A percentile compares a stretch with the other conserved stretches of the same genome.
These are phyloP conservation scores for Medicago ruthenica DNA, from an alignment of 306 rosid genomes.

Conservation along the genomic window DNA sequence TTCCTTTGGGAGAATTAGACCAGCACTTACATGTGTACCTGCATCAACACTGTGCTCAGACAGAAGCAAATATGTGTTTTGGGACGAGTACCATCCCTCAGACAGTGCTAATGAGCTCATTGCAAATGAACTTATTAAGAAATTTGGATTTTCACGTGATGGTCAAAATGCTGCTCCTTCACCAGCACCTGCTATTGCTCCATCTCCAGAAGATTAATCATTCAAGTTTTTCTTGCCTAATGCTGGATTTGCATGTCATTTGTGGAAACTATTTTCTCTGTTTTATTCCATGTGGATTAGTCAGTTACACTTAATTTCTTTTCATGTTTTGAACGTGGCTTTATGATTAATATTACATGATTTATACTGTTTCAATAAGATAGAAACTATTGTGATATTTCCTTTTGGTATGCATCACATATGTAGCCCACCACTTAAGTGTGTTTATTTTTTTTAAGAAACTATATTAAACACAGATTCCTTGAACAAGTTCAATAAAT, in stretches of 20 bases:
- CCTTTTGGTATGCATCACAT: constrained; percentile 23
- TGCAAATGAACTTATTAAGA: constrained; percentile 88
- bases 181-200: constrained; percentile 53
- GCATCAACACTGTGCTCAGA: constrained; percentile 81
- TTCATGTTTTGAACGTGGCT: background rate
- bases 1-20: constrained; percentile 83
- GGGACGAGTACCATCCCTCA: constrained; percentile 97
- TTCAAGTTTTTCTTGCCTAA: constrained; percentile 12
- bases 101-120: constrained; percentile 81
- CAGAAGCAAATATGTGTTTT: constrained; percentile 93
- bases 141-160: constrained; percentile 54
- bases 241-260: constrained; percentile 22
- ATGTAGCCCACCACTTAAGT: no score
- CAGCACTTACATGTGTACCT: constrained; percentile 85
- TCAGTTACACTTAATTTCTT: background rate
- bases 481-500: no score
- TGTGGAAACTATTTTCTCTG: constrained; percentile 8
- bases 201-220: constrained; percentile 58
- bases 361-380: constrained; percentile 11
- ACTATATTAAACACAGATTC: no score
- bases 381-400: background rate
- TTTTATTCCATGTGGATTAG: background rate
- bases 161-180: constrained; percentile 47
- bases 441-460: no score
- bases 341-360: constrained; percentile 7